Conservation (phyloP, 306 rosid genomes). For the Cotoneaster glaucophyllus region DNA sequence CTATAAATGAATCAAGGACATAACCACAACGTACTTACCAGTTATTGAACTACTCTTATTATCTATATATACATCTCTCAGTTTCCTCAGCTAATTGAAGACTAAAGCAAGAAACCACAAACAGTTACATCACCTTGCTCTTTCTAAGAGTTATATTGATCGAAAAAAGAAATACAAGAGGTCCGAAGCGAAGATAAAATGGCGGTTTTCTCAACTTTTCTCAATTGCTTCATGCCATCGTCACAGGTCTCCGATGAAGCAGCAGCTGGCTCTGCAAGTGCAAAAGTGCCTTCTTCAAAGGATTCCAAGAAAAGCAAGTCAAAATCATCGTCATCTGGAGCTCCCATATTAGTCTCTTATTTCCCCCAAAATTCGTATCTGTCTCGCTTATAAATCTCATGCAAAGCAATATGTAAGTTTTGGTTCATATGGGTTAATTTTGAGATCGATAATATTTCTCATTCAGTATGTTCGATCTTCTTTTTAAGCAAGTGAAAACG, state of each 20-base stretch:
- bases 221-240: background rate
- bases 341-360: conserved; percentile 10
- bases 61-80: background rate
- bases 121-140: background rate
- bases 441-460: background rate
- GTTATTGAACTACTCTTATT: background rate
- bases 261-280: background rate
- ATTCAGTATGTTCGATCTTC: background rate
- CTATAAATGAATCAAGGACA: background rate
- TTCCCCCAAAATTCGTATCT: background rate
- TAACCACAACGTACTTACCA: no score
- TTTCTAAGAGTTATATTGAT: no score
- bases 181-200: background rate
- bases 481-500: no score
- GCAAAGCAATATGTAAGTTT: background rate
- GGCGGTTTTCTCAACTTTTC: background rate
- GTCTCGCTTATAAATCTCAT: background rate
- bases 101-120: background rate
- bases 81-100: background rate
- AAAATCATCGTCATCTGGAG: background rate
- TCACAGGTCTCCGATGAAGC: background rate
- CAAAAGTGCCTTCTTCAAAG: background rate
- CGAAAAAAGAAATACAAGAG: background rate
- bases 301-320: background rate
- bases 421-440: background rate